Base-by-base conservation (phyloP, 306 rosid species). In the Vigna nakashimae region DNA sequence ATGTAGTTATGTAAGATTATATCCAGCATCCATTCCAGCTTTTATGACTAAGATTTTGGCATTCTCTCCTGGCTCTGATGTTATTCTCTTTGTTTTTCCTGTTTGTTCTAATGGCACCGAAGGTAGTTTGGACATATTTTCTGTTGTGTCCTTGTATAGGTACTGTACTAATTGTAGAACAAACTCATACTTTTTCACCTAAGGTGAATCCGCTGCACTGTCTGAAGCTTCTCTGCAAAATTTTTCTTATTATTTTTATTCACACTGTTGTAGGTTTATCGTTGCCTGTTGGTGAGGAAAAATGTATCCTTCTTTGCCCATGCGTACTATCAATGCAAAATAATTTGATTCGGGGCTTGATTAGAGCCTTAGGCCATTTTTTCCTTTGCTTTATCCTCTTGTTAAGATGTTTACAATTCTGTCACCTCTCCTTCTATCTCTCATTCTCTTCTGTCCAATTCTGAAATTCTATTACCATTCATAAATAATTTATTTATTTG, bases 391-490 rank as follows among this genome's bases (percentile, higher is more conserved):
- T 34, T 34, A 34, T 34, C 38, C 38, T 34, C 38, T 34, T 34
- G 38, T 5, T 34, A 5, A 34, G 6, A 5, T 34, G 7, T 34
- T 34, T 34, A 5, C 38, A 34, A 34, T 34, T 34, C 7, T 34
- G 6, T 34, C 50, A 74, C 20, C 73, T 68, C 55, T 34, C 68
- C 22, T 12, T 52, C 40, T 48, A 24, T 58, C 38, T 26, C 43
- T 65, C 4, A 0, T 52, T 36, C 20, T 28, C 9, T 52, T 52
- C 26, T 16, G 16, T 42, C 11, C 58, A 67, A 9, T 62, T 82
- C 48, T 62, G 32, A 81, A 56, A 49, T 46, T 68, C 13, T 81
- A 76, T 74, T 74, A 67, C 22, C 11, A 13, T 49, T 70, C 12
- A 0, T 3, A 43, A 60, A 60, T 40, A 60, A 28, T 65, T 60